phyloP scores from a whole-genome alignment of 192 early-diverging fungal species.

The Funneliformis geosporum region DNA sequence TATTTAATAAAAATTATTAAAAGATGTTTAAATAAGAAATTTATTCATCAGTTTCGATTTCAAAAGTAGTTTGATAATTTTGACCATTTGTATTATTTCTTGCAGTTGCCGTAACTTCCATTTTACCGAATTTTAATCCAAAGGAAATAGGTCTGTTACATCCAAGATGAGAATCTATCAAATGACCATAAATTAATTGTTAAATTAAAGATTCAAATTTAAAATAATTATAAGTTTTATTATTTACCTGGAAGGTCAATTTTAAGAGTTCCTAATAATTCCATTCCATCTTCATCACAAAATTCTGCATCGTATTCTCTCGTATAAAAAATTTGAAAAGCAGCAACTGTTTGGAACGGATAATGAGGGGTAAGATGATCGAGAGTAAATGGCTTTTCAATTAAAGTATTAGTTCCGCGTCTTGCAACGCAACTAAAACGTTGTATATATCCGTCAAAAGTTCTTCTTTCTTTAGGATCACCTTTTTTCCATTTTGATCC shows the following conservation, averaged over 20 bases:
- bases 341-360: neutral
- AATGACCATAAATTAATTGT: neutral
- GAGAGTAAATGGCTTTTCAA: neutral
- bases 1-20: no score
- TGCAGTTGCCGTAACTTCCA: constrained; percentile 20
- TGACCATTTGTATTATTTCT: neutral
- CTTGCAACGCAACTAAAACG: neutral
- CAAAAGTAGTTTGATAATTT: neutral
- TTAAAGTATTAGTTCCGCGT: neutral
- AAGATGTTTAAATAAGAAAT: neutral
- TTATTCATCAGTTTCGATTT: neutral
- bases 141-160: neutral
- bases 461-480: no score
- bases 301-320: neutral
- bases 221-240: neutral
- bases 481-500: no score
- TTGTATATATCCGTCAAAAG: no score
- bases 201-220: neutral
- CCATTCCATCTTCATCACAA: constrained; percentile 4
- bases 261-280: neutral
- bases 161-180: neutral
- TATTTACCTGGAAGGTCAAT: neutral
- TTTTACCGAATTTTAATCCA: neutral
- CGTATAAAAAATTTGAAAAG: neutral
- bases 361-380: neutral